Percentiles rank a stretch among this genome's conserved stretches.
Evolutionary conservation across 2,329 filamentous ascomycete species (phyloP).

Genomic region (Botrytis paeoniae): DNA sequence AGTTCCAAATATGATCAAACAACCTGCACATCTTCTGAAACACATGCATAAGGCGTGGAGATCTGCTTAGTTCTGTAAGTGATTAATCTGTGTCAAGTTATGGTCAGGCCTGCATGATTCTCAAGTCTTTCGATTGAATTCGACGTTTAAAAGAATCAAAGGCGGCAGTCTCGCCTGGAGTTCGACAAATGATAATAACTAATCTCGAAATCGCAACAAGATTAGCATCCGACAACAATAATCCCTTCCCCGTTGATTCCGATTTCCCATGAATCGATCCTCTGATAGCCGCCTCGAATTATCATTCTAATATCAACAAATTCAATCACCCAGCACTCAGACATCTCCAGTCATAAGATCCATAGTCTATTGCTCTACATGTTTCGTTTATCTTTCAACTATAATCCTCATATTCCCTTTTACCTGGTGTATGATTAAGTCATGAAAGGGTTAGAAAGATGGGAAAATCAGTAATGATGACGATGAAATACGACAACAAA

Average conservation of each 20-base stretch:
- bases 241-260: neutral
- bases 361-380: no score
- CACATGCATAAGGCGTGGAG: neutral
- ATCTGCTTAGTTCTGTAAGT: neutral
- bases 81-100: neutral
- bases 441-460: no score
- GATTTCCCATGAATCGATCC: neutral
- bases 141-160: neutral
- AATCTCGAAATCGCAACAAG: neutral
- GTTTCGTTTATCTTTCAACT: neutral
- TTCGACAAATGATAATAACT: neutral
- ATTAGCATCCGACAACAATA: rapidly evolving
- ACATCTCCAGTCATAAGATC: no score
- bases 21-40: neutral
- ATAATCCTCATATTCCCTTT: neutral
- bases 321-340: neutral
- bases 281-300: neutral
- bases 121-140: neutral
- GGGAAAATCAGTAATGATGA: no score
- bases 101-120: rapidly evolving
- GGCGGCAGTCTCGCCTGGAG: neutral
- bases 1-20: neutral
- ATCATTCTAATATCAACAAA: rapidly evolving
- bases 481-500: no score
- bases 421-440: no score